Evolutionary conservation across 257 asterid genomes (phyloP).

Genomic region (Mentha longifolia): DNA sequence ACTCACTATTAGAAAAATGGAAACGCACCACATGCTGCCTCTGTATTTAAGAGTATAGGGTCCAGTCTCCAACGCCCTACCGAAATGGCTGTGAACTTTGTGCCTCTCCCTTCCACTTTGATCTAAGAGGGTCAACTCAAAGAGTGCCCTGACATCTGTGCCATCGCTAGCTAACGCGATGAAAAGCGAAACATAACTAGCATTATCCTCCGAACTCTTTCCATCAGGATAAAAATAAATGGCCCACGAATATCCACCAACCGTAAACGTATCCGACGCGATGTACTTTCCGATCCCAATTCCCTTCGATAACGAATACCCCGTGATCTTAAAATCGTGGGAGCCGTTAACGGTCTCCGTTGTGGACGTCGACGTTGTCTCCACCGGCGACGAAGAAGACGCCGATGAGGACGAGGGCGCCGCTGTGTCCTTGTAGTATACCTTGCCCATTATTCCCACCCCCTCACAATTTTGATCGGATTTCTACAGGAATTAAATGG

Average conservation of each 20-base stretch:
- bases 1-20: constrained; percentile 15
- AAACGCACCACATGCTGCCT: constrained; percentile 96
- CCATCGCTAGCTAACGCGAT: constrained; percentile 89
- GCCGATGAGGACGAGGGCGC: constrained; percentile 56
- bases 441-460: constrained; percentile 68
- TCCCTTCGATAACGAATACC: constrained; percentile 82
- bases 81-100: constrained; percentile 95
- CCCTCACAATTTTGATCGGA: constrained; percentile 1
- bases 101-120: constrained; percentile 95
- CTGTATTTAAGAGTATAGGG: constrained; percentile 89
- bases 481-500: neutral
- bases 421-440: constrained; percentile 51
- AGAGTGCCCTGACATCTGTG: constrained; percentile 86
- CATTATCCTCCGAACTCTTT: constrained; percentile 85
- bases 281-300: constrained; percentile 87
- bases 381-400: constrained; percentile 47
- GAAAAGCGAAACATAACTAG: constrained; percentile 81
- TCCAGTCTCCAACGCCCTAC: constrained; percentile 92
- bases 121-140: constrained; percentile 84
- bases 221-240: constrained; percentile 94
- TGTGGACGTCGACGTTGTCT: constrained; percentile 73
- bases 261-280: constrained; percentile 82
- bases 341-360: constrained; percentile 85
- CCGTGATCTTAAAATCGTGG: constrained; percentile 83
- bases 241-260: constrained; percentile 95